Evolutionary conservation across 108 stramenopile species (phyloP).

Genomic region (Pseudonitzschia pungens): DNA sequence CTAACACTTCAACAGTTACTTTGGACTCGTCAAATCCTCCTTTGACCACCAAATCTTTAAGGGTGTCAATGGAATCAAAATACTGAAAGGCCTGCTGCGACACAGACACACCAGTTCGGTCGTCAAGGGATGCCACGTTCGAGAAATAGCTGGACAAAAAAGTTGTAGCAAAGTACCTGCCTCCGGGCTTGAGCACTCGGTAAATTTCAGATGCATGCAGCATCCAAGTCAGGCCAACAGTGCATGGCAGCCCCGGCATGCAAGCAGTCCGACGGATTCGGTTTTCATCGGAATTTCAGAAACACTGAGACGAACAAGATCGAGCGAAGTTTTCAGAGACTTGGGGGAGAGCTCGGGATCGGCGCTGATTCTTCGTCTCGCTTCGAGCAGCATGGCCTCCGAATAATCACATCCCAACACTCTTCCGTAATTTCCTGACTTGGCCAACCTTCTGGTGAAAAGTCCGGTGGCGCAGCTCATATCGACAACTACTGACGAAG

Average conservation of each 20-base stretch:
- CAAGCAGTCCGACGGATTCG: constrained; percentile 67
- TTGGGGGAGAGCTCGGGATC: constrained; percentile 38
- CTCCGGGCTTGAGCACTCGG: constrained; percentile 91
- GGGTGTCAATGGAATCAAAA: constrained; percentile 62
- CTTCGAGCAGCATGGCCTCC: constrained; percentile 88
- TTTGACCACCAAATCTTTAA: constrained; percentile 52
- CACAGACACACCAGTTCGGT: constrained; percentile 36
- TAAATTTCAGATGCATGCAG: constrained; percentile 78
- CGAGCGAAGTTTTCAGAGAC: constrained; percentile 47
- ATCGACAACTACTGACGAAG: constrained; percentile 75
- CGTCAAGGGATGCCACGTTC: constrained; percentile 35
- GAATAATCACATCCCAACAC: constrained; percentile 94
- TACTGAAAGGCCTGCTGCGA: constrained; percentile 82
- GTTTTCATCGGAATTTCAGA: constrained; percentile 82
- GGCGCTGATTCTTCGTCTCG: constrained; percentile 67
- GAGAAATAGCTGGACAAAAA: constrained; percentile 80
- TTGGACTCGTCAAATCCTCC: constrained; percentile 80
- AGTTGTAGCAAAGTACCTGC: constrained; percentile 92
- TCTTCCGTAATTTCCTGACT: constrained; percentile 64
- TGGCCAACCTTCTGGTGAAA: constrained; percentile 86
- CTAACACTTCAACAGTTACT: constrained; percentile 69
- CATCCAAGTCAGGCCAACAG: constrained; percentile 92
- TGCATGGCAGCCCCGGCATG: constrained; percentile 98
- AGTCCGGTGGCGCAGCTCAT: constrained; percentile 95
- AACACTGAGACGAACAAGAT: constrained; percentile 89